Conservation (phyloP, 176 grass and related monocot species). For the Carex scoparia region DNA sequence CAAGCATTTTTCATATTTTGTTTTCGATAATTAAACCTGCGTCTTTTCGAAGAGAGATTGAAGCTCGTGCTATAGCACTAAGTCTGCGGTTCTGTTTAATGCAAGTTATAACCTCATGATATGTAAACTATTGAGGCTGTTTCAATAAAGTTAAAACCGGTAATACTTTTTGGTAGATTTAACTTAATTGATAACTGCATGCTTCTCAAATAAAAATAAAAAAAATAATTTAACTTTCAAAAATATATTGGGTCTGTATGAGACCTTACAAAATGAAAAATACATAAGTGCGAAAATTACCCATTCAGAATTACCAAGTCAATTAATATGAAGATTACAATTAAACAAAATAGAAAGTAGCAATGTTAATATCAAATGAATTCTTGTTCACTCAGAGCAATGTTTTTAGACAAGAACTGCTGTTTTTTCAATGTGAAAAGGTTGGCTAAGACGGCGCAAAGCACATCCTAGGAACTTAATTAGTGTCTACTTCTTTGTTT, state of each 20-base stretch:
- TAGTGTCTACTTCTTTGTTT: background rate
- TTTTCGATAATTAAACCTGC: too few relatives aligned
- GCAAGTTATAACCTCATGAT: background rate
- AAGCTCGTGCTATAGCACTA: too few relatives aligned
- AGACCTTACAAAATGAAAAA: background rate
- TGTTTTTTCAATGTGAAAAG: slow-evolving; percentile 10
- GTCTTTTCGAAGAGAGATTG: too few relatives aligned
- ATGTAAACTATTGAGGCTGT: background rate
- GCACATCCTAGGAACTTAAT: background rate
- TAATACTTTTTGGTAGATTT: too few relatives aligned
- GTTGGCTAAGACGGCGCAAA: background rate
- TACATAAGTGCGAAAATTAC: background rate
- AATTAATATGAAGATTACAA: background rate
- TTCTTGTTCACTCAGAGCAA: background rate
- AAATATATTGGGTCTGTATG: background rate
- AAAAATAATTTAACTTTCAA: background rate
- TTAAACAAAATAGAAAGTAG: background rate
- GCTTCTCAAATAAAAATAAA: background rate
- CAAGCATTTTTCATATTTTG: too few relatives aligned
- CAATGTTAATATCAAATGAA: slow-evolving; percentile 2
- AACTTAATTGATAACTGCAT: too few relatives aligned
- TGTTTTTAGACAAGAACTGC: background rate
- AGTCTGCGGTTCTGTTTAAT: background rate
- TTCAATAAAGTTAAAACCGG: background rate
- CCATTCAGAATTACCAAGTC: background rate